These are phyloP conservation scores for Colletotrichum tropicicola DNA, from an alignment of 2,329 filamentous ascomycete genomes.

Conservation along the genomic window DNA sequence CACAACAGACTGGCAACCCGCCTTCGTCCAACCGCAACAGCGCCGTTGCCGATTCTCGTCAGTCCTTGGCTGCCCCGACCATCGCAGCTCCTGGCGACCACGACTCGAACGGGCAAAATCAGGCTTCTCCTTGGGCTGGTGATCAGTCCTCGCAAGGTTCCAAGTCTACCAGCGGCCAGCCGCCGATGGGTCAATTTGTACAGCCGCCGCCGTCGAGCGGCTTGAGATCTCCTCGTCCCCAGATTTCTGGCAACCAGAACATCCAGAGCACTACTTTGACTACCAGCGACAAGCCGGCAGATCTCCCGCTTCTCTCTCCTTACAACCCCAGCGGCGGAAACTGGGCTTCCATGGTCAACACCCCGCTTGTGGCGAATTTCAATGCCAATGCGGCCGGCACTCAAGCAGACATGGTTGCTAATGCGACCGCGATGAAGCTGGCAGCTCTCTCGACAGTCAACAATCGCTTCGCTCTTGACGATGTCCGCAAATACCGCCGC, in stretches of 20 bases:
- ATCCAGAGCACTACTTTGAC: slow-evolving; percentile 87
- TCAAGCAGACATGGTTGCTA: slow-evolving; percentile 97
- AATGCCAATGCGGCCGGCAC: slow-evolving; percentile 63
- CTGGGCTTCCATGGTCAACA: slow-evolving; percentile 99
- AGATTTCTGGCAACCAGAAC: slow-evolving; percentile 71
- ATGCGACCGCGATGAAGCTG: slow-evolving; percentile 98
- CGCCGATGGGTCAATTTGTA: slow-evolving; percentile 93
- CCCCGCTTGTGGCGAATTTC: slow-evolving; percentile 92
- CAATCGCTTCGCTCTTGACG: slow-evolving; percentile 95
- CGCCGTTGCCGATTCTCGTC: slow-evolving; percentile 78
- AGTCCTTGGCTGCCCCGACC: slow-evolving; percentile 77
- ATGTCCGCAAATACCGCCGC: slow-evolving; percentile 95
- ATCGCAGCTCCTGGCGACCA: slow-evolving; percentile 75
- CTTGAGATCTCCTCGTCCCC: slow-evolving; percentile 82
- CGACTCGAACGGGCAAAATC: slow-evolving; percentile 70
- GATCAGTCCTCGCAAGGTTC: slow-evolving; percentile 61
- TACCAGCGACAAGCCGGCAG: slow-evolving; percentile 73
- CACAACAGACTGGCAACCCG: slow-evolving; percentile 90
- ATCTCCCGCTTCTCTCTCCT: slow-evolving; percentile 87
- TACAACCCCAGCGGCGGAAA: slow-evolving; percentile 84
- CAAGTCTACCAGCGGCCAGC: slow-evolving; percentile 81
- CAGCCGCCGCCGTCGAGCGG: slow-evolving; percentile 79
- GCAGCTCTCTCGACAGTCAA: slow-evolving; percentile 97
- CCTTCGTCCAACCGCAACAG: slow-evolving; percentile 95
- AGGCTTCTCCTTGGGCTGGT: slow-evolving; percentile 81